These are phyloP conservation scores for Pestalotiopsis fici DNA, from an alignment of 2,329 filamentous ascomycete genomes.

Conservation along the genomic window DNA sequence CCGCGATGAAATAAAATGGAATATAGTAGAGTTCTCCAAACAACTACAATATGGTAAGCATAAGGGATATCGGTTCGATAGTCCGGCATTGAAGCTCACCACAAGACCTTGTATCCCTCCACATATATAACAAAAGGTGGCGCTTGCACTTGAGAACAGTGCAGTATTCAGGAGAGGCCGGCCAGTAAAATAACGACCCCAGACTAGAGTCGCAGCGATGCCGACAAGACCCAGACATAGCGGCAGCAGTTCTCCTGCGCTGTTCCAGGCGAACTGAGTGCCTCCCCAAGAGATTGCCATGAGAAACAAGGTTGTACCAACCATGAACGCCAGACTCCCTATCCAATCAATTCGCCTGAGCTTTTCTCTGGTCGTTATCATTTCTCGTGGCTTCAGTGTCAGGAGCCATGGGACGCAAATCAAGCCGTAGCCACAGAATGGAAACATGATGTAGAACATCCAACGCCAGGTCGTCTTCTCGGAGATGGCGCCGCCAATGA, in stretches of 20 bases:
- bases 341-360: slow-evolving; percentile 12
- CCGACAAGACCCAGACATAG: slow-evolving; percentile 10
- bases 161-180: slow-evolving; percentile 10
- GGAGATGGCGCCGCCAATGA: slow-evolving; percentile 20
- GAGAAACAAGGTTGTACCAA: slow-evolving; percentile 7
- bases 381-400: slow-evolving; percentile 25
- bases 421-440: slow-evolving; percentile 28
- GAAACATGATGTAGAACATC: slow-evolving; percentile 39
- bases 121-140: slow-evolving; percentile 9
- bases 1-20: slow-evolving; percentile 8
- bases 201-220: slow-evolving; percentile 8
- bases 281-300: slow-evolving; percentile 16
- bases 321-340: slow-evolving; percentile 14
- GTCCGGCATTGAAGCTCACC: neutral
- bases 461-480: slow-evolving; percentile 7
- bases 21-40: slow-evolving; percentile 13
- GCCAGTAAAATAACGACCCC: slow-evolving; percentile 6
- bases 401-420: slow-evolving; percentile 31
- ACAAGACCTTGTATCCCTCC: slow-evolving; percentile 12
- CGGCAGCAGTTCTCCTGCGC: slow-evolving; percentile 1
- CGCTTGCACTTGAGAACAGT: slow-evolving; percentile 8
- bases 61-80: no score
- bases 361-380: slow-evolving; percentile 1
- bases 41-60: no score
- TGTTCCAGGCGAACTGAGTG: slow-evolving; percentile 10